Evolutionary conservation across 129 eudicot genomes (phyloP).

Genomic region (Daucus carota): DNA sequence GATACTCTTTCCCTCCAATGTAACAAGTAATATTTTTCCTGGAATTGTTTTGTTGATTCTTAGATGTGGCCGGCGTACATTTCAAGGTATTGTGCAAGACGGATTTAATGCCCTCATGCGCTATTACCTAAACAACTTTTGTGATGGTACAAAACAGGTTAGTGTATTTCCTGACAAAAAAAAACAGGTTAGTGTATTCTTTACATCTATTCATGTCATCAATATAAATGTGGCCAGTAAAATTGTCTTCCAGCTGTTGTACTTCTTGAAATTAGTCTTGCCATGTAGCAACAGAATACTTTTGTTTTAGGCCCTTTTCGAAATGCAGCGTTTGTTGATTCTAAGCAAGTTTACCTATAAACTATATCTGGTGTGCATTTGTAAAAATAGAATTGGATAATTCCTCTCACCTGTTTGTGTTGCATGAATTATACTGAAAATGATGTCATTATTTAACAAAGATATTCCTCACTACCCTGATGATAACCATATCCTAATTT

Average conservation of each 20-base stretch:
- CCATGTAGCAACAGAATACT: not conserved
- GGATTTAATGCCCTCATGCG: slow-evolving; percentile 73
- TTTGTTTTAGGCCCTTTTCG: not conserved
- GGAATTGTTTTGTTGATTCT: not conserved
- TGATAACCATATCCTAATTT: not conserved
- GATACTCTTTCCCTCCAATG: too few relatives aligned
- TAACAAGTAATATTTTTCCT: not conserved
- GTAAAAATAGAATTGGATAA: not conserved
- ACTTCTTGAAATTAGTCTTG: not conserved
- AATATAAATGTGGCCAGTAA: not conserved
- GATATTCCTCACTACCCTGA: not conserved
- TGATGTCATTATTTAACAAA: not conserved
- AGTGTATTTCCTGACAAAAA: too few relatives aligned
- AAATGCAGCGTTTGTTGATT: not conserved
- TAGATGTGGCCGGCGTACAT: slow-evolving; percentile 77
- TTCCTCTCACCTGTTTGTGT: not conserved
- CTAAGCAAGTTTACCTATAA: not conserved
- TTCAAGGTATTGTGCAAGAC: slow-evolving; percentile 66
- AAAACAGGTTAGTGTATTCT: too few relatives aligned
- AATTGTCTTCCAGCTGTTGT: not conserved
- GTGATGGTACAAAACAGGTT: slow-evolving; percentile 96
- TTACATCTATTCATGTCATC: not conserved
- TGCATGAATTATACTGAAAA: not conserved
- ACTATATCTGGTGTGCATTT: not conserved
- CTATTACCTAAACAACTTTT: slow-evolving; percentile 84